Conservation (phyloP, 2,329 filamentous ascomycete genomes). For the Tolypocladium capitatum region DNA sequence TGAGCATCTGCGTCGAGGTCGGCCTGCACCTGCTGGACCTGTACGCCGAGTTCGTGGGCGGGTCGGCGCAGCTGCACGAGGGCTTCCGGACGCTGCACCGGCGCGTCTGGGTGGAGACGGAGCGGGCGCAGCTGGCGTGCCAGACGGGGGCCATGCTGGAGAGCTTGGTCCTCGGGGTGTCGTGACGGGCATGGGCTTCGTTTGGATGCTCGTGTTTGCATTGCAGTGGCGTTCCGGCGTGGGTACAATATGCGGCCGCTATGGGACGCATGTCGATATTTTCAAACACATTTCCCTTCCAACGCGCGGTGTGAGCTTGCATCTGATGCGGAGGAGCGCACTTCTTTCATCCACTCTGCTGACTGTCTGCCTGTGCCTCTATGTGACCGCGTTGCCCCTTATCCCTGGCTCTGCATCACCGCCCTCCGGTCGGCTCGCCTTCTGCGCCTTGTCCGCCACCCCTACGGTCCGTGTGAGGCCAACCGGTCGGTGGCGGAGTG, state of each 20-base stretch:
- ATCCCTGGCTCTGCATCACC: not conserved
- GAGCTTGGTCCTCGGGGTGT: constrained; percentile 31
- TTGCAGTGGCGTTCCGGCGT: constrained; percentile 1
- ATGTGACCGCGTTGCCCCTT: not conserved
- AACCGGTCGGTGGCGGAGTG: too few species aligned
- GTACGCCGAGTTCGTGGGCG: constrained; percentile 68
- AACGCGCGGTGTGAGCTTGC: not conserved
- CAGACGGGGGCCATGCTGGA: constrained; percentile 83
- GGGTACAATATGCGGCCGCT: not conserved
- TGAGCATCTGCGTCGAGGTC: constrained; percentile 70
- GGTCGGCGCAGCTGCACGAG: constrained; percentile 58
- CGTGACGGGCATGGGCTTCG: not conserved
- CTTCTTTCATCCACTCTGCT: not conserved
- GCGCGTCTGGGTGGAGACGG: constrained; percentile 63
- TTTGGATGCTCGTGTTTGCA: not conserved
- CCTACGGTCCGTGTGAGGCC: too few species aligned
- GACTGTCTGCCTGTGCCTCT: not conserved
- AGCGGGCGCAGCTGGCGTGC: constrained; percentile 70
- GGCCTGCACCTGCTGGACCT: constrained; percentile 73
- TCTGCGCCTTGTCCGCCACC: too few species aligned
- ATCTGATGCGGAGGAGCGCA: too few species aligned
- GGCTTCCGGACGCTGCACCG: constrained; percentile 56
- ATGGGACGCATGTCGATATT: not conserved
- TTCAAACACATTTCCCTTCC: not conserved
- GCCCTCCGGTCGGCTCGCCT: too few species aligned